A percentile compares a stretch with the other conserved stretches of the same genome.
phyloP scores from a whole-genome alignment of 1,284 basidiomycete species.

The Abortiporus biennis region DNA sequence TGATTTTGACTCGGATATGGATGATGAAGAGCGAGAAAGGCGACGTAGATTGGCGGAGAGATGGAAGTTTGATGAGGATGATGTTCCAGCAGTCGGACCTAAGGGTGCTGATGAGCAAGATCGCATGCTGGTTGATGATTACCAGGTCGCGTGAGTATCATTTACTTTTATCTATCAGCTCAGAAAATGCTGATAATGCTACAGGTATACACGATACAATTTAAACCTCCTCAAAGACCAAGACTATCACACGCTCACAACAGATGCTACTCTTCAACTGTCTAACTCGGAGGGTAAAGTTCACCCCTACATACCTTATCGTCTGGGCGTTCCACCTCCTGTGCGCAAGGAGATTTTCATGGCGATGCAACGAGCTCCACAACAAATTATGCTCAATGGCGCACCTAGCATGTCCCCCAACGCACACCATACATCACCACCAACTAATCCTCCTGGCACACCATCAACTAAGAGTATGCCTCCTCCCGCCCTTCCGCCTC shows the following conservation, averaged over 20 bases:
- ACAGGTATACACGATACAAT: constrained; percentile 50
- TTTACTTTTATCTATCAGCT: constrained; percentile 1
- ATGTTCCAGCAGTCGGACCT: constrained; percentile 47
- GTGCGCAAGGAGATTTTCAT: neutral
- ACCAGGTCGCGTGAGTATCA: constrained; percentile 45
- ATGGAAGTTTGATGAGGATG: constrained; percentile 69
- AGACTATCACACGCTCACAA: constrained; percentile 37
- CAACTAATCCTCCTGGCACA: no score
- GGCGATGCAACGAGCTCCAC: no score
- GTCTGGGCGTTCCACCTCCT: constrained; percentile 19
- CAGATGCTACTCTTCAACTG: constrained; percentile 37
- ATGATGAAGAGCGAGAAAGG: constrained; percentile 33
- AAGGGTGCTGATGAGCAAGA: constrained; percentile 66
- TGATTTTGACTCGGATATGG: constrained; percentile 31
- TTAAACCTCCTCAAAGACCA: constrained; percentile 47
- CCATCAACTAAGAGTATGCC: constrained; percentile 49
- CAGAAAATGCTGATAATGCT: constrained; percentile 1
- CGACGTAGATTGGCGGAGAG: constrained; percentile 45
- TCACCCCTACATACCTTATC: constrained; percentile 23
- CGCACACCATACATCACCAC: no score
- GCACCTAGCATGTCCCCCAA: no score
- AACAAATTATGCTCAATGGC: no score
- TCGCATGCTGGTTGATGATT: constrained; percentile 66
- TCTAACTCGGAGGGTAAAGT: constrained; percentile 31
- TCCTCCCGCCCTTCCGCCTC: constrained; percentile 41